Evolutionary conservation across 345 rosid genomes (phyloP).

Genomic region (Xanthoceras sorbifolium): DNA sequence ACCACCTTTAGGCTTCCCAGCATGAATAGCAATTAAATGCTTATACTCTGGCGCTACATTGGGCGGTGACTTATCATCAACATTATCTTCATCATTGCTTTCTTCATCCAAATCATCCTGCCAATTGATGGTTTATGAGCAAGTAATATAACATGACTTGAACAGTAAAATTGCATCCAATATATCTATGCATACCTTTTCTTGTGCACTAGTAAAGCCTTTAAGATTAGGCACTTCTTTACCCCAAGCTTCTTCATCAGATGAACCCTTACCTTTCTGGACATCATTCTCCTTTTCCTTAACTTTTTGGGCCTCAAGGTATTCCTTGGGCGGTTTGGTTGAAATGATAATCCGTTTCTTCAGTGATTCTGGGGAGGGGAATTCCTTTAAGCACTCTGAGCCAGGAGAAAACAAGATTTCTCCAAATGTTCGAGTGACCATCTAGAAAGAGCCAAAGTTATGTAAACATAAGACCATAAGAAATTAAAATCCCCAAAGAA

Average conservation of each 20-base stretch:
- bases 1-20: conserved; percentile 70
- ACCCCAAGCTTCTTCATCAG: conserved; percentile 80
- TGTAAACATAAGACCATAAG: conserved; percentile 19
- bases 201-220: conserved; percentile 19
- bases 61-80: conserved; percentile 39
- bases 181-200: conserved; percentile 40
- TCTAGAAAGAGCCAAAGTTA: conserved; percentile 48
- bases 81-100: conserved; percentile 36
- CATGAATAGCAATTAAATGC: conserved; percentile 50
- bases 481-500: conserved; percentile 10
- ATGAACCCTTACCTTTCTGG: conserved; percentile 43
- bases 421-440: conserved; percentile 77
- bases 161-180: background rate
- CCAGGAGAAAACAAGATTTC: conserved; percentile 79
- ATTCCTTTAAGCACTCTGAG: conserved; percentile 72
- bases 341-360: conserved; percentile 77
- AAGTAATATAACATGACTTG: conserved; percentile 15
- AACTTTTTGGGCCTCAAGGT: conserved; percentile 49
- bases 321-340: conserved; percentile 95
- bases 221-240: conserved; percentile 61
- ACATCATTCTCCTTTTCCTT: conserved; percentile 43
- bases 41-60: conserved; percentile 41
- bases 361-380: conserved; percentile 74
- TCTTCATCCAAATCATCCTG: conserved; percentile 48
- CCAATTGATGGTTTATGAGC: conserved; percentile 23